Base-by-base conservation (phyloP, 1,284 basidiomycete genomes). In the Pascua sp. region DNA sequence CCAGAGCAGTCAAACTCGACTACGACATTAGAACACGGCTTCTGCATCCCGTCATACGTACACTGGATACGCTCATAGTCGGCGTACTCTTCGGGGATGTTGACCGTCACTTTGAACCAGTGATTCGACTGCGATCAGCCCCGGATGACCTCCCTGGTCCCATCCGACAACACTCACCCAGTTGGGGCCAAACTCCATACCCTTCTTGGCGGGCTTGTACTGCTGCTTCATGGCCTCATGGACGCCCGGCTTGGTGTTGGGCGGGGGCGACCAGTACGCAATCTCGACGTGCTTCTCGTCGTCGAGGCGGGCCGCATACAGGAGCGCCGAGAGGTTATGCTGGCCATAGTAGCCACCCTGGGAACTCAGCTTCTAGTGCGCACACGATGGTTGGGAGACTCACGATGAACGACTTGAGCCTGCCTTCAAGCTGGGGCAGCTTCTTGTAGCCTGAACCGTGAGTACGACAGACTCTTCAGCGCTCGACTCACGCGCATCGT, bases 1-100 rank as follows among this genome's bases (percentile, higher is more conserved):
- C 90, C 94, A 47, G 88, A 88, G 16, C 90, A 90, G 76, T 97
- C 94, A 67, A 96, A 96, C 77, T 97, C 93, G 70, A 97, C 88
- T 90, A 57, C 11, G 18, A 32, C 24, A 40, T 56, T 38, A 61
- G 55, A 32, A 32, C 24, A 4, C 24, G 18, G 24, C 43, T 44
- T 15, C 38, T 32, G 24, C 24, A 7, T 32, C 24, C 4, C 15
- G 45, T 7, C 4, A 37, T 16, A 53, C 84, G 44, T 63, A 87
- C 89, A 86, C 77, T 95, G 92, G 13, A 96, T 86, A 7, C 88
- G 85, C 68, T 95, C 91, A 67, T 94, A 91, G 60, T 90, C 83
- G 47, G 83, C 79, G 59, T 86, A 94, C 55, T 86, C 84, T 8
- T 82, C 74, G 0, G 93, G 93, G 39, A 96, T 86, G 15, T 80